A percentile compares a stretch with the other conserved stretches of the same genome.
Evolutionary conservation across 108 stramenopile species (phyloP).

Genomic region (Fistulifera pelliculosa): DNA sequence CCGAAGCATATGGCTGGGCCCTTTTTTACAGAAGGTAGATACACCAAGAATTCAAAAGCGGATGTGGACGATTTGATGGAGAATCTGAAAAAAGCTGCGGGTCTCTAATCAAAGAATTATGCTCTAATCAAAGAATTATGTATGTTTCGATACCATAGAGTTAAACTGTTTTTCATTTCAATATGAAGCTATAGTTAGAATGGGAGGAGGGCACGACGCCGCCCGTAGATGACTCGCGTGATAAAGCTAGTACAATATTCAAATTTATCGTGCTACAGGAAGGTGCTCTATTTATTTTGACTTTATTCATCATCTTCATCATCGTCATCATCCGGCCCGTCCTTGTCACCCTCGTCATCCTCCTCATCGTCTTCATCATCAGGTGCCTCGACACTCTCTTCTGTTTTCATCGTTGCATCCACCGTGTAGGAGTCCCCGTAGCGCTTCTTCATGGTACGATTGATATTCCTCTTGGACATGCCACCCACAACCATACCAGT

Average conservation of each 20-base stretch:
- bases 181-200: too few species aligned
- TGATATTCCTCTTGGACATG: slow-evolving; percentile 28
- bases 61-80: slow-evolving; percentile 81
- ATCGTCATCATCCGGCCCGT: slow-evolving; percentile 23
- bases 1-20: slow-evolving; percentile 78
- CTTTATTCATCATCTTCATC: slow-evolving; percentile 10
- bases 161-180: too few species aligned
- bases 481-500: slow-evolving; percentile 17
- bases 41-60: slow-evolving; percentile 66
- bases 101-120: slow-evolving; percentile 15
- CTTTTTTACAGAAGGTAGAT: slow-evolving; percentile 72
- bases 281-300: background rate
- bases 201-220: too few species aligned
- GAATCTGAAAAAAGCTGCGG: slow-evolving; percentile 41
- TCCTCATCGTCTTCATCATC: slow-evolving; percentile 56
- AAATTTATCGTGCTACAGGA: background rate
- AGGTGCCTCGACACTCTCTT: slow-evolving; percentile 26
- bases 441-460: slow-evolving; percentile 31
- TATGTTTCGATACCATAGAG: background rate
- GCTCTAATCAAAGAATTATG: slow-evolving; percentile 1
- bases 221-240: too few species aligned
- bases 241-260: background rate
- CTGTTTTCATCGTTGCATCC: slow-evolving; percentile 34
- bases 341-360: slow-evolving; percentile 31
- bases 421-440: slow-evolving; percentile 48